A percentile compares a stretch with the other conserved stretches of the same genome.
These are phyloP conservation scores for Pleurotus sapidus DNA, from an alignment of 768 basidiomycete species.

Conservation along the genomic window DNA sequence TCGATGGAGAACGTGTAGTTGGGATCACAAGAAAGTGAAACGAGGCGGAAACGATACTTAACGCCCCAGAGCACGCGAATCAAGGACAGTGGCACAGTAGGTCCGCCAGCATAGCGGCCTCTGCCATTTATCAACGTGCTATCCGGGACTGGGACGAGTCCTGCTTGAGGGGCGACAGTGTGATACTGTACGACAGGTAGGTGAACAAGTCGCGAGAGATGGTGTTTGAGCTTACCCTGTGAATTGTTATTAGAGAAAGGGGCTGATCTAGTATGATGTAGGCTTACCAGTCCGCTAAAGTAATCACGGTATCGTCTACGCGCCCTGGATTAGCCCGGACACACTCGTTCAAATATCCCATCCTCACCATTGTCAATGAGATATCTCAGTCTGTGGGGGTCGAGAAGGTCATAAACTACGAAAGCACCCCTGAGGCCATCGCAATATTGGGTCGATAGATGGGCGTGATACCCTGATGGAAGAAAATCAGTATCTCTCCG, in stretches of 20 bases:
- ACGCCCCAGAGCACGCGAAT: slow-evolving; percentile 25
- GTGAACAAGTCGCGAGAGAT: too few relatives aligned
- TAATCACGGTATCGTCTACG: slow-evolving; percentile 23
- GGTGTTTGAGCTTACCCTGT: too few relatives aligned
- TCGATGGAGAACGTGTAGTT: slow-evolving; percentile 22
- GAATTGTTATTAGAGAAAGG: too few relatives aligned
- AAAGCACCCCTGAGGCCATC: slow-evolving; percentile 32
- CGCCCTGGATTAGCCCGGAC: not conserved
- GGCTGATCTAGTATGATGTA: too few relatives aligned
- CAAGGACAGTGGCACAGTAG: slow-evolving; percentile 26
- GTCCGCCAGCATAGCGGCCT: slow-evolving; percentile 31
- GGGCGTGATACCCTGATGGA: not conserved
- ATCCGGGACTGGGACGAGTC: slow-evolving; percentile 16
- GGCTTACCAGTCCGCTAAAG: slow-evolving; percentile 30
- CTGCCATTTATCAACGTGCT: slow-evolving; percentile 41
- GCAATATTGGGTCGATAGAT: slow-evolving; percentile 35
- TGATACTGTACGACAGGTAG: slow-evolving; percentile 13
- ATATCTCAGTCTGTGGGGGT: slow-evolving; percentile 22
- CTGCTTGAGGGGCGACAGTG: slow-evolving; percentile 14
- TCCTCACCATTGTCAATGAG: slow-evolving; percentile 21
- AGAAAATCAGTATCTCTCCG: too few relatives aligned
- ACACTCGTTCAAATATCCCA: not conserved
- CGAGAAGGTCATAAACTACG: slow-evolving; percentile 25
- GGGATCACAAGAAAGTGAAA: slow-evolving; percentile 35
- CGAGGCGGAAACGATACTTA: slow-evolving; percentile 41